phyloP scores from a whole-genome alignment of 495 filamentous ascomycete species.

The Sphaerosporella brunnea region DNA sequence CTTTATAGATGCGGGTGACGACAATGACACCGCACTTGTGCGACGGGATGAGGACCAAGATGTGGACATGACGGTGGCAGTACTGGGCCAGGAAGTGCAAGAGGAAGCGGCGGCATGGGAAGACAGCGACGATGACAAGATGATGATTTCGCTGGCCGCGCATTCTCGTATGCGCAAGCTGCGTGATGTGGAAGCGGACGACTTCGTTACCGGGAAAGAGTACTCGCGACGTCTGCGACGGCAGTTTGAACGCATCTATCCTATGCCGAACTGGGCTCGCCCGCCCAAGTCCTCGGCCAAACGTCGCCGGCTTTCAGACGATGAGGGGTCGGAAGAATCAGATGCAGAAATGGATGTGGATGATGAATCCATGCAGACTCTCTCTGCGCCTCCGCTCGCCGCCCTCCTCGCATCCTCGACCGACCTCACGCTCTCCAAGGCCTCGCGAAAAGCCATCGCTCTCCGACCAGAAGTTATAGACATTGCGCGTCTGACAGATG shows the following conservation, averaged over 20 bases:
- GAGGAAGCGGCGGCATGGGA: slow-evolving; percentile 49
- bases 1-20: slow-evolving; percentile 11
- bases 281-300: slow-evolving; percentile 31
- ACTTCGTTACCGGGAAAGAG: slow-evolving; percentile 68
- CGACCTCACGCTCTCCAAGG: slow-evolving; percentile 2
- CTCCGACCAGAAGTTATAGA: slow-evolving; percentile 73
- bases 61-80: background rate
- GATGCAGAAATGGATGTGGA: slow-evolving; percentile 38
- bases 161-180: slow-evolving; percentile 62
- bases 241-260: slow-evolving; percentile 61
- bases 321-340: slow-evolving; percentile 25
- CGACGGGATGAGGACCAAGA: slow-evolving; percentile 1
- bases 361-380: slow-evolving; percentile 42
- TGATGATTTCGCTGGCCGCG: slow-evolving; percentile 62
- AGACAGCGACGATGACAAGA: slow-evolving; percentile 85
- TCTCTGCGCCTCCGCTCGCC: slow-evolving; percentile 57
- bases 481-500: slow-evolving; percentile 56
- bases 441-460: slow-evolving; percentile 28
- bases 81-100: slow-evolving; percentile 7
- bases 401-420: slow-evolving; percentile 54
- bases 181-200: slow-evolving; percentile 59
- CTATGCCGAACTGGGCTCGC: slow-evolving; percentile 61
- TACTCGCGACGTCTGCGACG: slow-evolving; percentile 61
- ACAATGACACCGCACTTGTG: slow-evolving; percentile 1
- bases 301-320: slow-evolving; percentile 35